phyloP scores from a whole-genome alignment of 2,329 filamentous ascomycete genomes.

The Magnaporthiopsis incrustans region DNA sequence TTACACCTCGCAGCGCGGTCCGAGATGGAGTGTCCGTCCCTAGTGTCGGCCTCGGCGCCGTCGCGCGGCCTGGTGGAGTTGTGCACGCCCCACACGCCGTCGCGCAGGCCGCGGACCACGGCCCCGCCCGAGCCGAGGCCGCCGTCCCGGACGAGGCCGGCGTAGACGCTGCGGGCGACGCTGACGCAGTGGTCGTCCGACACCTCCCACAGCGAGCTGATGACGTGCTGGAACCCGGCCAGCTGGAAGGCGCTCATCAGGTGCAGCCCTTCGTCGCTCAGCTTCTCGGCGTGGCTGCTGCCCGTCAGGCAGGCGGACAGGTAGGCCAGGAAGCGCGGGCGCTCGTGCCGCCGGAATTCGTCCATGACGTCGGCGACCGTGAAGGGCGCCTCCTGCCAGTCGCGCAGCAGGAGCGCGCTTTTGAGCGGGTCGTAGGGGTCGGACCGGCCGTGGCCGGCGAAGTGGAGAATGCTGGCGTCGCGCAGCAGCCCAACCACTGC shows the following conservation, averaged over 20 bases:
- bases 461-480: conserved; percentile 29
- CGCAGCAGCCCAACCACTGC: conserved; percentile 18
- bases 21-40: not conserved
- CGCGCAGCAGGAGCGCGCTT: conserved; percentile 4
- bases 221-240: conserved; percentile 30
- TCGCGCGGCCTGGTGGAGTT: not conserved
- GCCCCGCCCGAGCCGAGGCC: not conserved
- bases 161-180: conserved; percentile 40
- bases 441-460: conserved; percentile 29
- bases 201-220: conserved; percentile 33
- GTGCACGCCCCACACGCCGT: not conserved
- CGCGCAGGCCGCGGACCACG: not conserved
- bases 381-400: conserved; percentile 16
- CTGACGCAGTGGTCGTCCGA: conserved; percentile 17
- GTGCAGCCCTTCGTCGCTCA: conserved; percentile 30
- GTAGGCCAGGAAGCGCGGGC: conserved; percentile 26
- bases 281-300: conserved; percentile 12
- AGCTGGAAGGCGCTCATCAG: conserved; percentile 28
- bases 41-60: not conserved
- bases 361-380: conserved; percentile 14
- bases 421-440: conserved; percentile 10
- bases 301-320: conserved; percentile 30
- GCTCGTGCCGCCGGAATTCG: not conserved
- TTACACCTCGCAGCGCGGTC: not conserved
- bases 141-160: conserved; percentile 42